Evolutionary conservation across 1,284 basidiomycete genomes (phyloP).

Genomic region (Athelia psychrophila): DNA sequence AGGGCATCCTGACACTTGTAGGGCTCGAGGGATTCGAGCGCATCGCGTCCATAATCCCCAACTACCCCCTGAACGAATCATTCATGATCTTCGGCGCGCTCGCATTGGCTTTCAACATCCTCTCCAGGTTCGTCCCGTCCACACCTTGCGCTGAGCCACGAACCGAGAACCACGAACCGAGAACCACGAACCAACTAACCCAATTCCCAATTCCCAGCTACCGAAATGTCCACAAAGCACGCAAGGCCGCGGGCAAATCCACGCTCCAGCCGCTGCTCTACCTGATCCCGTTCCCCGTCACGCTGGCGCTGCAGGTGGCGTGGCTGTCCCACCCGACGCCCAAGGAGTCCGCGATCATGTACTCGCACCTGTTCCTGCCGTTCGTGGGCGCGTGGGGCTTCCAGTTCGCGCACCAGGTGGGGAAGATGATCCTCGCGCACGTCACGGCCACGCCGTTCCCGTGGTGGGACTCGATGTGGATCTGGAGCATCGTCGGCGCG

Average conservation of each 20-base stretch:
- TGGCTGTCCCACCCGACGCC: conserved; percentile 79
- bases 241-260: conserved; percentile 33
- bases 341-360: conserved; percentile 51
- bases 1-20: conserved; percentile 61
- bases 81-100: conserved; percentile 84
- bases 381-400: conserved; percentile 91
- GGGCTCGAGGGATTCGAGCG: conserved; percentile 51
- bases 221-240: conserved; percentile 67
- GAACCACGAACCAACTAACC: background rate
- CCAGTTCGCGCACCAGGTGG: conserved; percentile 85
- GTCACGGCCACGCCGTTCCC: conserved; percentile 87
- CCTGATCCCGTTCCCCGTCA: conserved; percentile 78
- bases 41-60: conserved; percentile 49
- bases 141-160: too few species aligned
- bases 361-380: conserved; percentile 75
- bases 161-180: too few species aligned
- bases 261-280: conserved; percentile 63
- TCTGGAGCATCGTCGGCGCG: conserved; percentile 77
- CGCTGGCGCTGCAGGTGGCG: conserved; percentile 66
- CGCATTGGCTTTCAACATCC: conserved; percentile 82
- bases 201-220: conserved; percentile 47
- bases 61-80: conserved; percentile 79
- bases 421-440: conserved; percentile 91
- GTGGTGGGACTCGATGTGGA: conserved; percentile 84
- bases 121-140: conserved; percentile 65